These are phyloP conservation scores for Penicillium macrosclerotiorum DNA, from an alignment of 495 filamentous ascomycete species.

Conservation along the genomic window DNA sequence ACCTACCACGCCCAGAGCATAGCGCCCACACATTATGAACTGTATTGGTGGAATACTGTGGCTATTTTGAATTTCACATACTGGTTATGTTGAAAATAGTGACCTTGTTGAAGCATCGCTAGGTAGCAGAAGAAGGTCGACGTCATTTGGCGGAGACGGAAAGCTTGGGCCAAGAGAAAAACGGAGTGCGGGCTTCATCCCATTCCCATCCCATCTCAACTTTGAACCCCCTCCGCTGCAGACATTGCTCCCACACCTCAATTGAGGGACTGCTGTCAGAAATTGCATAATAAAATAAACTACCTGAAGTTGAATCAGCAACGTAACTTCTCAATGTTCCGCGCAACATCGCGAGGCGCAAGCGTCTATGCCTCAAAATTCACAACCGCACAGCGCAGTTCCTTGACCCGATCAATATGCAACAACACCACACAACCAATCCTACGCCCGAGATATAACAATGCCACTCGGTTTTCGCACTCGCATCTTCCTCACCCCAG, in stretches of 20 bases:
- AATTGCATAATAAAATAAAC: not conserved
- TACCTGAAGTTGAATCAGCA: no score
- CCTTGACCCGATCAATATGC: constrained; percentile 24
- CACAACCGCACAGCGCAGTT: constrained; percentile 18
- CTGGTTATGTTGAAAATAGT: not conserved
- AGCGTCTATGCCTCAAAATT: constrained; percentile 20
- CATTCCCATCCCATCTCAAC: not conserved
- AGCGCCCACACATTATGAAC: constrained; percentile 76
- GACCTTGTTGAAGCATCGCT: not conserved
- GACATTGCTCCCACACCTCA: not conserved
- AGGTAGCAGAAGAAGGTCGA: constrained; percentile 11
- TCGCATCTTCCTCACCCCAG: constrained; percentile 16
- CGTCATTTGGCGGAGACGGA: constrained; percentile 30
- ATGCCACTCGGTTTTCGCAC: constrained; percentile 3
- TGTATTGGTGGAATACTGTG: not conserved
- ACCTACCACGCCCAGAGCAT: constrained; percentile 75
- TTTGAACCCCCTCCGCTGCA: not conserved
- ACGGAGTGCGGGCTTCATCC: constrained; percentile 13
- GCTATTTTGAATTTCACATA: not conserved
- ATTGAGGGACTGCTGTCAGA: not conserved
- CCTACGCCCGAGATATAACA: constrained; percentile 8
- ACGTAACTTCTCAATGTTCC: constrained; percentile 43
- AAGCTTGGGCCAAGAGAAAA: constrained; percentile 29
- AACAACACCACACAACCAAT: constrained; percentile 19
- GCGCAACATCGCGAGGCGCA: constrained; percentile 33